A percentile compares a stretch with the other conserved stretches of the same genome.
These are phyloP conservation scores for Lentithecium fluviatile DNA, from an alignment of 495 filamentous ascomycete species.

Conservation along the genomic window DNA sequence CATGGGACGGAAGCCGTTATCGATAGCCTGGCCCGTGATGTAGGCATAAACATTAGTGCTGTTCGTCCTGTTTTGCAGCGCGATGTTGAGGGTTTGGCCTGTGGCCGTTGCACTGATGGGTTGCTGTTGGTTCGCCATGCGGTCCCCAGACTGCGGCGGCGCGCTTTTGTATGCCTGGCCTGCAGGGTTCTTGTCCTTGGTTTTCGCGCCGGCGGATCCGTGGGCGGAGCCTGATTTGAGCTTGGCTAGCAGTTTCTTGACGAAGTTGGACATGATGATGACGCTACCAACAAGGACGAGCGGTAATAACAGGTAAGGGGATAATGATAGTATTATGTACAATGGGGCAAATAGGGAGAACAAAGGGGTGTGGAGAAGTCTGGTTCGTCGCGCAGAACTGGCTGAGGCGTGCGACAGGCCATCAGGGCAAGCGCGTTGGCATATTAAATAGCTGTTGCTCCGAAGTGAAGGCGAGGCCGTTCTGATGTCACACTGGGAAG, in stretches of 20 bases:
- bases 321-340: not conserved
- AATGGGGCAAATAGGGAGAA: not conserved
- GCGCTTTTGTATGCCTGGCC: no score
- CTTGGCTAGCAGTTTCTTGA: slow-evolving; percentile 15
- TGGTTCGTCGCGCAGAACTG: slow-evolving; percentile 3
- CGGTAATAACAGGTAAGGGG: not conserved
- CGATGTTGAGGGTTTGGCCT: slow-evolving; percentile 52
- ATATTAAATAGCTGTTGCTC: slow-evolving; percentile 9
- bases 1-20: slow-evolving; percentile 58
- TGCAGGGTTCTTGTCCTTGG: no score
- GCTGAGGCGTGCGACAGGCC: not conserved
- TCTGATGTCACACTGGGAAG: slow-evolving; percentile 18
- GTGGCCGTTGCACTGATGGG: slow-evolving; percentile 12
- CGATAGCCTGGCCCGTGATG: slow-evolving; percentile 64
- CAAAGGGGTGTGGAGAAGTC: slow-evolving; percentile 9
- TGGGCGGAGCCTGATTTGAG: not conserved
- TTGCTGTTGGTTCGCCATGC: slow-evolving; percentile 16
- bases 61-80: slow-evolving; percentile 62
- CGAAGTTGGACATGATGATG: slow-evolving; percentile 13
- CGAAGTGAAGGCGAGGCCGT: not conserved
- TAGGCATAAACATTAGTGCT: slow-evolving; percentile 65
- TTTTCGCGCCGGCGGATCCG: not conserved
- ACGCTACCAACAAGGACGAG: not conserved
- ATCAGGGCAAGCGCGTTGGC: not conserved
- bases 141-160: no score